phyloP scores from a whole-genome alignment of 352 stramenopile genomes.

The Phytophthora pinifolia region DNA sequence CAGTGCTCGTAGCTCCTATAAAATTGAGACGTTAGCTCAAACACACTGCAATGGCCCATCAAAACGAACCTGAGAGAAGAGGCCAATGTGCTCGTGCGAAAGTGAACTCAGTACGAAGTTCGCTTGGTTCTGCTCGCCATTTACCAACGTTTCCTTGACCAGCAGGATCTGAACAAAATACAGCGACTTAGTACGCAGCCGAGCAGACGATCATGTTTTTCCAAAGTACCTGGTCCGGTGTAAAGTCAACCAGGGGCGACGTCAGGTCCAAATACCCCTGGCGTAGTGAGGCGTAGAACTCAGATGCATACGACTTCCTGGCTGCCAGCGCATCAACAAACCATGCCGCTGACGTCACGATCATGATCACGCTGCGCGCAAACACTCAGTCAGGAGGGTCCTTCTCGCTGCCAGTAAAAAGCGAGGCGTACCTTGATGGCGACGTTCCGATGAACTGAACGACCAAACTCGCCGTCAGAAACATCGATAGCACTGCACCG shows the following conservation, averaged over 20 bases:
- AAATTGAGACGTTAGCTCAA: background rate
- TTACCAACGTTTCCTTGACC: conserved; percentile 78
- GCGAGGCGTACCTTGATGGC: conserved; percentile 52
- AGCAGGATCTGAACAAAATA: conserved; percentile 52
- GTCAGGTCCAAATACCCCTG: conserved; percentile 82
- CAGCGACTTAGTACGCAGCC: background rate
- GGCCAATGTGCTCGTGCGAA: conserved; percentile 67
- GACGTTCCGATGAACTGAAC: conserved; percentile 47
- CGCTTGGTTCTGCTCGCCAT: conserved; percentile 81
- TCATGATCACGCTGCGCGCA: conserved; percentile 60
- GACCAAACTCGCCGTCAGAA: conserved; percentile 53
- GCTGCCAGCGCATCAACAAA: conserved; percentile 72
- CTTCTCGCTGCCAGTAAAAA: background rate
- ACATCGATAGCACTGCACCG: conserved; percentile 70
- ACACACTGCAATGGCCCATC: background rate
- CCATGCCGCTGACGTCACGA: conserved; percentile 55
- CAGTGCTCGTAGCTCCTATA: conserved; percentile 67
- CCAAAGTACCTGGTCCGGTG: conserved; percentile 67
- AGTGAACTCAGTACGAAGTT: conserved; percentile 85
- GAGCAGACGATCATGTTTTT: background rate
- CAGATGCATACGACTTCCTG: conserved; percentile 77
- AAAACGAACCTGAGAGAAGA: conserved; percentile 61
- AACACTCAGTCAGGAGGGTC: background rate
- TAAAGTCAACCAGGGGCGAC: conserved; percentile 81
- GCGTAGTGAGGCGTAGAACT: conserved; percentile 85